Percentiles rank a stretch among this genome's conserved stretches.
phyloP scores from a whole-genome alignment of 495 filamentous ascomycete species.

The Penicillium malachiteum region DNA sequence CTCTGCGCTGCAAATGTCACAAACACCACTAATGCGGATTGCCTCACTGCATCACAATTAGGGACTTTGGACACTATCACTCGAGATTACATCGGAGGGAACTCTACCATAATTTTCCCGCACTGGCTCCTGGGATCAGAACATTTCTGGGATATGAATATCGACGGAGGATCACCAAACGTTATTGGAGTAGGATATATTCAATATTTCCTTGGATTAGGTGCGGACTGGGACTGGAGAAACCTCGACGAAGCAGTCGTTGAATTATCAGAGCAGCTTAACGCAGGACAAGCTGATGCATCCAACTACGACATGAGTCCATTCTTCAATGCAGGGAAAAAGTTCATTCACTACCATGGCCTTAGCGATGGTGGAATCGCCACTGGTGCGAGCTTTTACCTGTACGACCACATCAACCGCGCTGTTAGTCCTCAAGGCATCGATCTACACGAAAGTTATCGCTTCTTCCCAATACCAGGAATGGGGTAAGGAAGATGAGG shows the following conservation, averaged over 20 bases:
- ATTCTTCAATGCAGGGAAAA: conserved; percentile 50
- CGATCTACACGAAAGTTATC: conserved; percentile 20
- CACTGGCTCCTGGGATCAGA: not conserved
- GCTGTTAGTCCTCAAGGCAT: conserved; percentile 14
- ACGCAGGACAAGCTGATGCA: conserved; percentile 42
- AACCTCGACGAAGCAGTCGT: conserved; percentile 12
- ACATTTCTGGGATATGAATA: not conserved
- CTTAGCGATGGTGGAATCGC: conserved; percentile 38
- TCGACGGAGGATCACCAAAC: not conserved
- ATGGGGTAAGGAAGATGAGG: conserved; percentile 26
- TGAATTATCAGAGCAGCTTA: conserved; percentile 30
- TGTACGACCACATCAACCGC: conserved; percentile 13
- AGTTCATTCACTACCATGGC: conserved; percentile 57
- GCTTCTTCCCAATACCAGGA: conserved; percentile 47
- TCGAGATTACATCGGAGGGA: conserved; percentile 32
- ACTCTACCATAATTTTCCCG: conserved; percentile 14
- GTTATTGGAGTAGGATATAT: conserved; percentile 5
- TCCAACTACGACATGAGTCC: conserved; percentile 46
- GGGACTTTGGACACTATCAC: conserved; percentile 50
- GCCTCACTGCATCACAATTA: conserved; percentile 51
- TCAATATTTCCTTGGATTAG: conserved; percentile 14
- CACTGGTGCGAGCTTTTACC: conserved; percentile 11
- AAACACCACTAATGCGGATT: conserved; percentile 19
- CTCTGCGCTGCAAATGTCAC: not conserved
- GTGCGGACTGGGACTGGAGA: conserved; percentile 4